These are phyloP conservation scores for Talaromyces sp. DNA, from an alignment of 2,329 filamentous ascomycete species.

Conservation along the genomic window DNA sequence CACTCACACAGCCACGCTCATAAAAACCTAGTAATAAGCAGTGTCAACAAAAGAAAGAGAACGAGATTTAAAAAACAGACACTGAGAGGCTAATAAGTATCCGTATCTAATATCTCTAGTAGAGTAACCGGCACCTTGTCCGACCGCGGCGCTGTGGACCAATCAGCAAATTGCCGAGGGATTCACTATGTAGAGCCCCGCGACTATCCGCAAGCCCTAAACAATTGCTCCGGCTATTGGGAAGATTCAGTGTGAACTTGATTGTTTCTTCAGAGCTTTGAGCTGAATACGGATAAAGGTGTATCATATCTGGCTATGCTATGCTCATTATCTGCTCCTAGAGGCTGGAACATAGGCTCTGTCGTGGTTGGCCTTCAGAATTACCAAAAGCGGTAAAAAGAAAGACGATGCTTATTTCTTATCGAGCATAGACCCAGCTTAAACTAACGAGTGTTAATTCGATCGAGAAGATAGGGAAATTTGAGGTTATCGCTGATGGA, in stretches of 20 bases:
- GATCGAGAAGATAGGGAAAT: not conserved
- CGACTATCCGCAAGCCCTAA: not conserved
- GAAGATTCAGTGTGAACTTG: not conserved
- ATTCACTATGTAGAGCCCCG: not conserved
- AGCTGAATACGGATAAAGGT: not conserved
- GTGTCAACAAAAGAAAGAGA: not conserved
- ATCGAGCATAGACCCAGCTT: not conserved
- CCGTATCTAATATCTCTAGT: not conserved
- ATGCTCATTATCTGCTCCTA: not conserved
- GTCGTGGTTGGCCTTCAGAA: not conserved
- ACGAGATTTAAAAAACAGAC: not conserved
- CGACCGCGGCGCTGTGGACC: not conserved
- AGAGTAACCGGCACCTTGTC: not conserved
- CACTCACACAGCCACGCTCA: not conserved
- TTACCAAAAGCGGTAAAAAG: not conserved
- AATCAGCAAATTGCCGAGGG: slow-evolving; percentile 1
- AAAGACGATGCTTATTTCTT: not conserved
- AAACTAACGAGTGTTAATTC: not conserved
- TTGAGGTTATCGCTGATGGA: not conserved
- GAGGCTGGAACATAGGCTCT: not conserved
- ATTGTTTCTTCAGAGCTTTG: not conserved
- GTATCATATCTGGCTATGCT: not conserved
- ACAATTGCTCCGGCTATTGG: not conserved
- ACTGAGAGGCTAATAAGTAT: not conserved
- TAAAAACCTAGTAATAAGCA: not conserved